Evolutionary conservation across 148 eudicot species (phyloP), one percentile per base, ranked within the genome.

Genomic region (Heliosperma pusillum): DNA sequence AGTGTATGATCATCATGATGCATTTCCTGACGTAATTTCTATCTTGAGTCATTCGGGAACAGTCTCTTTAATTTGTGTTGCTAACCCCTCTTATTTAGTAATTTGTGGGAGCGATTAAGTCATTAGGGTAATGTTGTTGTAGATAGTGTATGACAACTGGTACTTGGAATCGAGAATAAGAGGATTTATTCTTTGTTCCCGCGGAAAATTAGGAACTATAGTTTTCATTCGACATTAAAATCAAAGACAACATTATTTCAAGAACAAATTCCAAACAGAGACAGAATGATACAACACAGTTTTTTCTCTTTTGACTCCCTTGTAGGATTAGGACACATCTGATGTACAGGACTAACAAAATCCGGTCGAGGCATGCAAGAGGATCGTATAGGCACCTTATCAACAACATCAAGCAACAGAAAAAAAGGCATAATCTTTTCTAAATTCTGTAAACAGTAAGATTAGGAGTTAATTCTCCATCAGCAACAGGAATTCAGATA

Each of bases 301-400:
- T 50, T 13, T 50, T 11, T 55, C 11, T 21, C 52, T 29, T 29
- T 58, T 58, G 42, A 36, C 26, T 21, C 22, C 27, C 63, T 59
- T 59, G 13, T 59, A 59, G 63, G 63, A 59, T 59, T 21, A 59
- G 63, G 63, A 59, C 63, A 59, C 63, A 59, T 59, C 63, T 59
- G 63, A 59, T 59, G 27, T 21, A 59, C 27, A 22, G 26, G 26
- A 22, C 12, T 21, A 59, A 59, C 27, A 24, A 59, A 21, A 59
- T 21, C 63, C 2, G 25, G 25, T 36, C 42, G n/a, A n/a, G n/a
- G n/a, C 42, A 36, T 36, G 42, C 0, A 36, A 36, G 9, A 36
- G 42, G 42, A 36, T 36, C 7, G 42, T 36, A 36, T 6, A 36
- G 8, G 42, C 42, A 36, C 42, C 42, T 36, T 36, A 36, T 36